Evolutionary conservation across 371 early-diverging fungal genomes (phyloP), one percentile per base, ranked within the genome.

Genomic region (Rhizopus sp.): DNA sequence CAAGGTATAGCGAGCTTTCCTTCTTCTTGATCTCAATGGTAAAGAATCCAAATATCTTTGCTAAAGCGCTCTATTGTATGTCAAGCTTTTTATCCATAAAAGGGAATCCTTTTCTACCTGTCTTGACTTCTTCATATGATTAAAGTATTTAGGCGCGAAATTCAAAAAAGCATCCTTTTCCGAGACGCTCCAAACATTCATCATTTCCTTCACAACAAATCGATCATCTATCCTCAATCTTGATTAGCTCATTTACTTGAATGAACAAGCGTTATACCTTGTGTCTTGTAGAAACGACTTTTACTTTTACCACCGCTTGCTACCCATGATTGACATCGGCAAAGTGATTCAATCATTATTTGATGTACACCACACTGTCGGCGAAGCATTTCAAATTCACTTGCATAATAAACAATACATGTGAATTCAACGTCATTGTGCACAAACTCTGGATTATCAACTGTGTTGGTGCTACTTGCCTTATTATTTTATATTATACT

Each of bases 1-100:
- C 94, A 63, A 96, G 84, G 55, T 91, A 87, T 32, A 78, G 40
- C 23, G 81, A 66, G 2, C 72, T 64, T 30, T 86, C 86, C 32
- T 91, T 55, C 49, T 88, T 91, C 63, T 86, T 88, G 67, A 86
- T 88, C 47, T 83, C 82, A 41, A 97, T 84, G 5, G 88, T 86
- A 60, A 93, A 95, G 59, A 95, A 87, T 0, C 96, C 96, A 78
- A 95, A 92, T 42, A 97, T 95, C 69, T 94, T 94, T 38, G 93
- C 94, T 39, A 97, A 93, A 1, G 93, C 93, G 13, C 84, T 74
- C 67, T 77, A 67, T 12, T 10, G 13, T 13, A 1, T 41, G 15
- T 2, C 15, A n/a, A 41, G 5, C 13, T n/a, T 2, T 41, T 15
- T 13, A 13, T n/a, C 10, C n/a, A n/a, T 41, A n/a, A n/a, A 35